Evolutionary conservation across 768 basidiomycete genomes (phyloP).

Genomic region (Mycena metata): DNA sequence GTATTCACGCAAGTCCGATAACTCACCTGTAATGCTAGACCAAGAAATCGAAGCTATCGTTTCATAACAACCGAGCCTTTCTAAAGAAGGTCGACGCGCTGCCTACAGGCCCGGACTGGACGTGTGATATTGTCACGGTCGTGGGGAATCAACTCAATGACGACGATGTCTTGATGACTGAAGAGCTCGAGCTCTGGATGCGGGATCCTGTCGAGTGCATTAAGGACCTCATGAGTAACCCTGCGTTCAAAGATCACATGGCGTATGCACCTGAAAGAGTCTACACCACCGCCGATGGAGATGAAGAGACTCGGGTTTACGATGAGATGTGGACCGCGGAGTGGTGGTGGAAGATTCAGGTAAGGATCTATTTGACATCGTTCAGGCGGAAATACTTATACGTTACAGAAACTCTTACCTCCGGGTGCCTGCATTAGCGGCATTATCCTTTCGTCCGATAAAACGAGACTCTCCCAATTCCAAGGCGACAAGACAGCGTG

Average conservation of each 20-base stretch:
- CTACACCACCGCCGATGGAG: conserved; percentile 15
- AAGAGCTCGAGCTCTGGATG: conserved; percentile 23
- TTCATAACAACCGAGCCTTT: conserved; percentile 18
- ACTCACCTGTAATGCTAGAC: neutral
- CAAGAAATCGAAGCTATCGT: conserved; percentile 7
- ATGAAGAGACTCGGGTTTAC: conserved; percentile 18
- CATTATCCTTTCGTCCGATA: too few relatives aligned
- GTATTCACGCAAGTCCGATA: too few relatives aligned
- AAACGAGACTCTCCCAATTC: too few relatives aligned
- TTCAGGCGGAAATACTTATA: too few relatives aligned
- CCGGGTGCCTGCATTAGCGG: too few relatives aligned
- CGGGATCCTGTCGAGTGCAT: conserved; percentile 39
- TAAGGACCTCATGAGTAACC: conserved; percentile 37
- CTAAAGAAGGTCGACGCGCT: conserved; percentile 40
- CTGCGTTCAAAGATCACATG: conserved; percentile 39
- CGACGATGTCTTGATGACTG: neutral
- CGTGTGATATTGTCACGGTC: conserved; percentile 38
- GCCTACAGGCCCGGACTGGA: conserved; percentile 39
- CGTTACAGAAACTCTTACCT: too few relatives aligned
- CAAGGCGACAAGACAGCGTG: conserved; percentile 41
- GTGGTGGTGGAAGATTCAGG: conserved; percentile 49
- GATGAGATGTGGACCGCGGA: conserved; percentile 45
- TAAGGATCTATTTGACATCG: too few relatives aligned
- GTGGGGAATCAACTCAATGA: conserved; percentile 32
- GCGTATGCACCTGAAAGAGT: conserved; percentile 42